Evolutionary conservation across 2,329 filamentous ascomycete species (phyloP), one percentile per base, ranked within the genome.

Genomic region (Xylaria sp.): DNA sequence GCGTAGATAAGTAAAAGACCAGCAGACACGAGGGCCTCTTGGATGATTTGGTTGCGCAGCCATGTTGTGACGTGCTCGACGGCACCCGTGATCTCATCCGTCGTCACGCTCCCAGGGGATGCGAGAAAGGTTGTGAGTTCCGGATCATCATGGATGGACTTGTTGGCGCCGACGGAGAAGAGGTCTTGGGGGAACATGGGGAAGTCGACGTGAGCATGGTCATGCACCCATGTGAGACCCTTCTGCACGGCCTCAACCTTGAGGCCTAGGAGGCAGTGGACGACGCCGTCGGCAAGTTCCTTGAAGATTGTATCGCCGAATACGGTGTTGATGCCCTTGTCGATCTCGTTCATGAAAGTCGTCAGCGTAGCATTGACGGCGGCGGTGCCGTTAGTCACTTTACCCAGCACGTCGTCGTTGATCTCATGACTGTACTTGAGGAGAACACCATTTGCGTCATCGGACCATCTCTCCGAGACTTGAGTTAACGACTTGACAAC

Each of bases 161-260:
- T 79, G 37, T 84, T 78, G 58, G 92, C 90, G 48, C 92, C 92
- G 56, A 87, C 77, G 60, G 90, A 93, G 76, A 97, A 96, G 1
- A 89, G 90, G 71, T 96, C 83, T 68, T 90, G 88, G 30, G 84
- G 80, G 62, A 97, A 86, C 56, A 83, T 75, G 0, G 94, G 94
- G 67, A 99, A 88, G 61, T 84, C 79, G 67, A 99, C 82, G 63
- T 94, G 84, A 2, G 94, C 91, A 71, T 97, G 79, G 66, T 97
- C 88, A 68, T 90, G 84, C 9, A 96, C 89, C 93, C 93, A 99
- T 0, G 90, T 96, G n/a, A 97, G 80, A 10, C 89, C 94, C 70
- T 89, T 88, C 73, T 97, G 85, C 65, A 99, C 85, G 19, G 86
- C 83, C 66, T 90, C 85, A 63, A 97, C 82, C 78, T 97, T 97